A percentile compares a stretch with the other conserved stretches of the same genome.
Conservation (phyloP, 176 grass and related monocot genomes). For the Cenchrus fungigraminus region DNA sequence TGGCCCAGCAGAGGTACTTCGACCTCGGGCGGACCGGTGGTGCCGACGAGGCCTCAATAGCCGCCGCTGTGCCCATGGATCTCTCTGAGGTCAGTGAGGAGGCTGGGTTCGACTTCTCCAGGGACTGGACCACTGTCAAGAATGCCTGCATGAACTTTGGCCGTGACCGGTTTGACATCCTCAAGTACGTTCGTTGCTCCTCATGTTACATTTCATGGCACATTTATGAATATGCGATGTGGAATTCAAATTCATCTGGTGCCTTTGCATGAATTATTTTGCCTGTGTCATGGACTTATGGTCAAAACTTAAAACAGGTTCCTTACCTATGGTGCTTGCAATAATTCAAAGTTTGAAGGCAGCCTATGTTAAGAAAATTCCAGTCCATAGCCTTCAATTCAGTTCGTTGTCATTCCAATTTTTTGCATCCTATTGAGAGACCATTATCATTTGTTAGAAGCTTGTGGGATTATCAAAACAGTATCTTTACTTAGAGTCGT, state of each 20-base stretch:
- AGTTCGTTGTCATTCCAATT: background rate
- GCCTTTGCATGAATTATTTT: background rate
- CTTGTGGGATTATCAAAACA: background rate
- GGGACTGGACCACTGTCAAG: slow-evolving; percentile 79
- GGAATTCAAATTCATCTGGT: background rate
- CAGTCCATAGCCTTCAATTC: background rate
- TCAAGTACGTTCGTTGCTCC: slow-evolving; percentile 53
- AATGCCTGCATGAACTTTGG: slow-evolving; percentile 96
- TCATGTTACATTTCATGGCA: background rate
- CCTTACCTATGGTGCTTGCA: background rate
- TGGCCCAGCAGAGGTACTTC: slow-evolving; percentile 82
- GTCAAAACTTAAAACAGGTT: background rate
- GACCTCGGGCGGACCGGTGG: slow-evolving; percentile 50
- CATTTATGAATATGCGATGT: background rate
- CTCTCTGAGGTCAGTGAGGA: slow-evolving; percentile 66
- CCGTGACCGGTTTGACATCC: slow-evolving; percentile 89
- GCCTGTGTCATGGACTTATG: background rate
- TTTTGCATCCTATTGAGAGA: background rate
- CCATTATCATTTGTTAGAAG: background rate
- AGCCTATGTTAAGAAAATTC: background rate
- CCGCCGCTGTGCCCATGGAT: slow-evolving; percentile 62
- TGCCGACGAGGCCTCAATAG: slow-evolving; percentile 48
- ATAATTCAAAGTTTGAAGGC: background rate
- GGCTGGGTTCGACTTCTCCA: slow-evolving; percentile 74
- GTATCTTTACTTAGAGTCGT: background rate